Evolutionary conservation across 495 filamentous ascomycete species (phyloP), one percentile per base, ranked within the genome.

Genomic region (Aspergillus bertholletiae): DNA sequence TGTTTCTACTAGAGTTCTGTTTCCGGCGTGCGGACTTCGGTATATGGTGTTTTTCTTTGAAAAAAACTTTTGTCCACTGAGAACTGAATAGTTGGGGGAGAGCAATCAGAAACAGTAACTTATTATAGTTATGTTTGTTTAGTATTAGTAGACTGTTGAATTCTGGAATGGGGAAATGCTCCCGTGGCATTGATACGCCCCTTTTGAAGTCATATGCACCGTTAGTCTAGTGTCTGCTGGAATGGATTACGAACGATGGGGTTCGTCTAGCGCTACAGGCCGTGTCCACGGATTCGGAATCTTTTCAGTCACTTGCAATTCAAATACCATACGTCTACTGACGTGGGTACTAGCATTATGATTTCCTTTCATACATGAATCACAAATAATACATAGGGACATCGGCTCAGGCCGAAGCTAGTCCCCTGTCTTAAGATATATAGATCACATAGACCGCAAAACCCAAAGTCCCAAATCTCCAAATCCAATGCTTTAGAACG

Each of bases 401-500:
- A 59, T 61, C 51, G 53, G 55, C 47, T 35, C 41, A 53, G 37
- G 44, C 44, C 32, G 37, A 44, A 41, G 55, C 18, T 40, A 50
- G 24, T 22, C 24, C 53, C 55, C 58, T 47, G 55, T 34, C 53
- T 13, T 15, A 63, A 54, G 54, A 61, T 60, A 55, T 58, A 64
- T 45, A 53, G 37, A 51, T 46, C 52, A 54, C 58, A 54, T 54
- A 49, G 52, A 34, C 54, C 52, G 48, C 51, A 65, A 57, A 50
- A 57, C 20, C 28, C 59, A 61, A 65, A 59, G 54, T 62, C 61
- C 65, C 64, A 41, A 49, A 66, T 67, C 55, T 61, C 70, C 68
- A 55, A 58, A 69, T 63, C 61, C 68, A 61, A 70, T 72, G 66
- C 71, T 68, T 62, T 55, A 67, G 46, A 73, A 69, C 68, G 66